A percentile compares a stretch with the other conserved stretches of the same genome.
These are phyloP conservation scores for Nicotiana undulata DNA, from an alignment of 257 asterid species.

Conservation along the genomic window DNA sequence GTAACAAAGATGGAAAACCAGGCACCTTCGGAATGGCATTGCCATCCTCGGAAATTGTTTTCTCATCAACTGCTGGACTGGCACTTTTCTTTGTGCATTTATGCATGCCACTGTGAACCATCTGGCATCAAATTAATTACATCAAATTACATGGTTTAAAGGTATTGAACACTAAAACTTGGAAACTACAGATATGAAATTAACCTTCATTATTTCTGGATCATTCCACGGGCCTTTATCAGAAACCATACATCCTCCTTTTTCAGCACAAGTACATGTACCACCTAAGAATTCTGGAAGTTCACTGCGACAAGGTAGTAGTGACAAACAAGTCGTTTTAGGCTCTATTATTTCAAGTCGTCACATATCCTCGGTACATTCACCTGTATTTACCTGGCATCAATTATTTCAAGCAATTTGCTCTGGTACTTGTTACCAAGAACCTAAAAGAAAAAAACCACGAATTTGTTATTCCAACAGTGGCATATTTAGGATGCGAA, in stretches of 20 bases:
- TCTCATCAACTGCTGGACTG: constrained; percentile 48
- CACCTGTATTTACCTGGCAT: constrained; percentile 50
- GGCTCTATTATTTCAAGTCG: no score
- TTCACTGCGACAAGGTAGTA: constrained; percentile 44
- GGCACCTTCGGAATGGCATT: constrained; percentile 26
- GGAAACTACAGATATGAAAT: neutral
- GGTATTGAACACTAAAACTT: neutral
- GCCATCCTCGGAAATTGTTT: constrained; percentile 60
- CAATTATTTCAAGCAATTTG: constrained; percentile 91
- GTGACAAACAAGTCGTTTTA: neutral
- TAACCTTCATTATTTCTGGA: constrained; percentile 78
- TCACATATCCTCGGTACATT: neutral
- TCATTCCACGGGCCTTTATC: constrained; percentile 99
- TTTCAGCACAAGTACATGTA: constrained; percentile 76
- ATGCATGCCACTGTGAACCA: constrained; percentile 84
- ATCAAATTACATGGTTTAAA: neutral
- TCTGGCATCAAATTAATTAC: constrained; percentile 32
- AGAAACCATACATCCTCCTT: constrained; percentile 85
- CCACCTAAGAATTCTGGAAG: constrained; percentile 97
- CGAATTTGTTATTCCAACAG: neutral
- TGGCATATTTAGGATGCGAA: neutral
- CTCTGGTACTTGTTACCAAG: constrained; percentile 86
- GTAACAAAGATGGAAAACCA: neutral
- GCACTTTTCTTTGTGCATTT: constrained; percentile 46
- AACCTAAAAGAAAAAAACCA: constrained; percentile 34